Conservation (phyloP, 148 eudicot species). For the Cornus controversa region DNA sequence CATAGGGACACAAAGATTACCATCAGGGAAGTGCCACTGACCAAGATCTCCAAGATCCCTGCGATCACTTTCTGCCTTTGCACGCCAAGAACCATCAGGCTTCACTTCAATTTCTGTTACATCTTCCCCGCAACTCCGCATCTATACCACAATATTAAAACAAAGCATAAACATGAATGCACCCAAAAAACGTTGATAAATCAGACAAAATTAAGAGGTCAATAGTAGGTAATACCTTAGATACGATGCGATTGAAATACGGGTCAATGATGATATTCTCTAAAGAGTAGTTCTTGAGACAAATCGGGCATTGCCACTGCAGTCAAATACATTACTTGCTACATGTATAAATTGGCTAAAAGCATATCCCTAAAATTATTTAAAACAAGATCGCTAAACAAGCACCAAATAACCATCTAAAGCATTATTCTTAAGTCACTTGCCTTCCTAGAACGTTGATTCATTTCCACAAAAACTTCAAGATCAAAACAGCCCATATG, state of each 20-base stretch:
- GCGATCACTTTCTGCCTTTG: constrained; percentile 35
- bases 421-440: constrained; percentile 20
- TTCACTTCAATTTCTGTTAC: constrained; percentile 57
- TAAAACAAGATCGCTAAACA: neutral
- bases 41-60: constrained; percentile 67
- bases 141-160: constrained; percentile 24
- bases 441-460: constrained; percentile 93
- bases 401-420: neutral
- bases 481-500: constrained; percentile 99
- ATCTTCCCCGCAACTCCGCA: constrained; percentile 55
- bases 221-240: constrained; percentile 37
- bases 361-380: neutral
- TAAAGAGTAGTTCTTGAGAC: constrained; percentile 61
- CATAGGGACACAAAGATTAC: constrained; percentile 29
- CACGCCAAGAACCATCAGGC: constrained; percentile 70
- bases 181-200: constrained; percentile 1
- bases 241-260: constrained; percentile 51
- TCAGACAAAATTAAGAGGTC: constrained; percentile 3
- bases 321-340: constrained; percentile 21
- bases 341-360: neutral
- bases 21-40: constrained; percentile 81
- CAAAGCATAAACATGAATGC: constrained; percentile 9
- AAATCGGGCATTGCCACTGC: constrained; percentile 93
- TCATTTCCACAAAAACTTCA: constrained; percentile 74
- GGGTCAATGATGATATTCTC: constrained; percentile 62